Evolutionary conservation across 305 asterid genomes (phyloP), one percentile per base, ranked within the genome.

Genomic region (Withania somnifera): DNA sequence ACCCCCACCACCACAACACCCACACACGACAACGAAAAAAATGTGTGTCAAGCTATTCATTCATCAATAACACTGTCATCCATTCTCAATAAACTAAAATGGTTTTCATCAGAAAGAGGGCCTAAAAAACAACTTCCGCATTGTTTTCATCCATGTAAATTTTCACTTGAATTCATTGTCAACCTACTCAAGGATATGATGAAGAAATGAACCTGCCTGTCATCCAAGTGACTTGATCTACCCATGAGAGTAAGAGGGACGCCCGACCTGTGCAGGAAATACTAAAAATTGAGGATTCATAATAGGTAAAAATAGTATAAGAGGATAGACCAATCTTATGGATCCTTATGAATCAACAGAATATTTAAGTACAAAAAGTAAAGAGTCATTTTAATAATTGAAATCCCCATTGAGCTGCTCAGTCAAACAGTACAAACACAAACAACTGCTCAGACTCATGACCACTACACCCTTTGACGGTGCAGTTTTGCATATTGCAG

Each of bases 401-500:
- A 80, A 61, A 82, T 64, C 77, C 54, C 87, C 83, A 84, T 85
- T 24, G 19, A 75, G 36, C 15, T 60, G 61, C 45, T 56, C 81
- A 54, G 56, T 82, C 81, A 85, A 1, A 42, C 10, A 57, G 56
- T 71, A 86, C 51, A 81, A 34, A 83, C 84, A 96, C 99, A 81
- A 34, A 83, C 84, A 96, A 98, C 98, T 94, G 98, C 98, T 96
- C 90, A 96, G 93, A 87, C 98, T 94, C 82, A 88, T 88, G 87
- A 93, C 99, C 75, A 94, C 99, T 14, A 96, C 91, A 69, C 99
- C 99, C 91, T 90, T 93, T 22, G 97, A 90, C 50, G 93, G 90
- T n/a, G 99, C 99, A 88, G 99, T 98, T 89, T 92, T 96, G 90
- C 98, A 96, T 82, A 94, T 91, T 45, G 98, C 99, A 83, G 98